Conservation (phyloP, 2,329 filamentous ascomycete species). For the Metarhizium humberi region DNA sequence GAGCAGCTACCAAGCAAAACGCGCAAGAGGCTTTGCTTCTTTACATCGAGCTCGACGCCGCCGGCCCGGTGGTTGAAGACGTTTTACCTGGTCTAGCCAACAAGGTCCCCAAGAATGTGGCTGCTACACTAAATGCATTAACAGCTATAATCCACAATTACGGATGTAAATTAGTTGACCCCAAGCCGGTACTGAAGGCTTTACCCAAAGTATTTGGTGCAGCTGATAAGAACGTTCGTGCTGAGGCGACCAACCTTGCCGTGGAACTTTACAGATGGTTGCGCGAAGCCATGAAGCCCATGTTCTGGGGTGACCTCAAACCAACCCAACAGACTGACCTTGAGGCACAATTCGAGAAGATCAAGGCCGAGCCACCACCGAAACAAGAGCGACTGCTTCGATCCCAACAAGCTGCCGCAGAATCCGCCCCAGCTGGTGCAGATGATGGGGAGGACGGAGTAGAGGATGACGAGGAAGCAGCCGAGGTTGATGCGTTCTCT, state of each 20-base stretch:
- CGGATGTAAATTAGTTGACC: conserved; percentile 87
- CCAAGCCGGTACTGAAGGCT: conserved; percentile 80
- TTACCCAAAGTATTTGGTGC: conserved; percentile 90
- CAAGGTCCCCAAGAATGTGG: conserved; percentile 85
- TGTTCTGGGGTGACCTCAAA: conserved; percentile 95
- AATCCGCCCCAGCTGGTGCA: conserved; percentile 55
- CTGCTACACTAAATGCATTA: conserved; percentile 61
- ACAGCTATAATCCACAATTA: conserved; percentile 86
- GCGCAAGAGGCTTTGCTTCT: conserved; percentile 79
- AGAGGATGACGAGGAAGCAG: conserved; percentile 37
- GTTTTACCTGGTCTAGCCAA: conserved; percentile 73
- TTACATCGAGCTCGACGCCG: conserved; percentile 80
- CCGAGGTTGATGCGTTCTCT: conserved; percentile 71
- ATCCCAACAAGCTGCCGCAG: conserved; percentile 79
- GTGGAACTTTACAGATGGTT: conserved; percentile 97
- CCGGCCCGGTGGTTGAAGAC: conserved; percentile 82
- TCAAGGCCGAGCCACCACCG: conserved; percentile 77
- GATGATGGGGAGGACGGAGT: conserved; percentile 49
- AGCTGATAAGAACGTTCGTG: conserved; percentile 95
- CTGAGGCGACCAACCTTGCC: conserved; percentile 82
- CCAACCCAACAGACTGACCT: conserved; percentile 90
- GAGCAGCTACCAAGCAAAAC: conserved; percentile 80
- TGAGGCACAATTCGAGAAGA: conserved; percentile 86
- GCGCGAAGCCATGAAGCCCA: conserved; percentile 93
- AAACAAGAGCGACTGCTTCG: conserved; percentile 86